Percentiles rank a stretch among this genome's conserved stretches.
Conservation (phyloP, 176 grass and related monocot genomes). For the Musa itinerans region DNA sequence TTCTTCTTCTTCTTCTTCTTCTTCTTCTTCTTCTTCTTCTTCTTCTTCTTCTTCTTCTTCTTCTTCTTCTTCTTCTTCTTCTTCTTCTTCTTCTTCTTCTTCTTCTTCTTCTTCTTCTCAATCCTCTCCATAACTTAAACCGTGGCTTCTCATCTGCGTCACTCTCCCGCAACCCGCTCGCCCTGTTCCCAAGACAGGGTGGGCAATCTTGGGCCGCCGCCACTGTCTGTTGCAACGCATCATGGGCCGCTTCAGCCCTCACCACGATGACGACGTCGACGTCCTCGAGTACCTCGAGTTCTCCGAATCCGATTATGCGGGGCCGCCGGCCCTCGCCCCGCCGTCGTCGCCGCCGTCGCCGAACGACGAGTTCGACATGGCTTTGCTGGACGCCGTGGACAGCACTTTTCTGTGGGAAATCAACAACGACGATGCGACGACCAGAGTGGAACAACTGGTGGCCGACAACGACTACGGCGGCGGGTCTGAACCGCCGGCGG, state of each 20-base stretch:
- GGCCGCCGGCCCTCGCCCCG: background rate
- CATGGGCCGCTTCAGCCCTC: background rate
- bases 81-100: background rate
- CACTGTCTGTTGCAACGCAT: background rate
- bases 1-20: background rate
- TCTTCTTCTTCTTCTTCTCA: background rate
- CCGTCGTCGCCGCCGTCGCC: background rate
- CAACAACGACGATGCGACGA: background rate
- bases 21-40: background rate
- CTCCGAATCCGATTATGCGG: background rate
- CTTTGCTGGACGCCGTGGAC: background rate
- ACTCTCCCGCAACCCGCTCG: background rate
- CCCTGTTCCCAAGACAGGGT: conserved; percentile 13
- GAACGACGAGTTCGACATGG: background rate
- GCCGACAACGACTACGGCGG: background rate
- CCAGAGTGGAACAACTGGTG: background rate
- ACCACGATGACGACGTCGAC: background rate
- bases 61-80: background rate
- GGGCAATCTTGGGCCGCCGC: background rate
- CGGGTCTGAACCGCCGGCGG: no score
- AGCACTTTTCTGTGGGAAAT: background rate
- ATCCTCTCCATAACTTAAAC: background rate
- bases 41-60: background rate
- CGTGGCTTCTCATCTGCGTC: background rate
- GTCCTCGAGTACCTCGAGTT: conserved; percentile 20